Percentiles rank a stretch among this genome's conserved stretches.
Evolutionary conservation across 306 rosid genomes (phyloP).

Genomic region (Ceratonia siliqua): DNA sequence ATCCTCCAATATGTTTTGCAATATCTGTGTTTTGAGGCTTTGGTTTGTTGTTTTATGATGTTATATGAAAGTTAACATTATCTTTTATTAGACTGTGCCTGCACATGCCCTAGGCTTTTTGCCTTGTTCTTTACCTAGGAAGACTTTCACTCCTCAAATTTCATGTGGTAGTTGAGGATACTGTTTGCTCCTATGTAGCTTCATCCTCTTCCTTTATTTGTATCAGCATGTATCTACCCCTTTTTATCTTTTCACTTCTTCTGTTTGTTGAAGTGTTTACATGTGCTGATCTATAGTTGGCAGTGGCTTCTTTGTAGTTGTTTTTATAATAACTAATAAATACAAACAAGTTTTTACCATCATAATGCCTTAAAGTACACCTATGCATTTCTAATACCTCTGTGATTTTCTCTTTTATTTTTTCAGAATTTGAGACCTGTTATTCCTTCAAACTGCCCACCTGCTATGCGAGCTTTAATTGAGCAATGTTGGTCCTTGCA

Average conservation of each 20-base stretch:
- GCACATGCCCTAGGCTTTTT: neutral
- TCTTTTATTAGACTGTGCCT: neutral
- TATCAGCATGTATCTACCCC: no score
- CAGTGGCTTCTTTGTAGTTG: no score
- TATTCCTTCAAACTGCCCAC: constrained; percentile 65
- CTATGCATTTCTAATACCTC: constrained; percentile 20
- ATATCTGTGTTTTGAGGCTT: neutral
- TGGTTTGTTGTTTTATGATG: neutral
- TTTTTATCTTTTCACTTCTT: no score
- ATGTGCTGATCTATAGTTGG: no score
- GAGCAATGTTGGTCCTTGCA: constrained; percentile 90
- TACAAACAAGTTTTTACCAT: no score
- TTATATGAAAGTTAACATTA: neutral
- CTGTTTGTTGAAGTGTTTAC: no score
- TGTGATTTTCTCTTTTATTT: constrained; percentile 16
- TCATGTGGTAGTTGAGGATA: neutral
- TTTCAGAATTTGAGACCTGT: constrained; percentile 75
- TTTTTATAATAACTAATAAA: no score
- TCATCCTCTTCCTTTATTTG: no score
- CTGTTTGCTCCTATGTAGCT: no score
- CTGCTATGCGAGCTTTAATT: constrained; percentile 74
- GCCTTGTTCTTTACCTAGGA: neutral
- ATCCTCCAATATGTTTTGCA: constrained; percentile 14
- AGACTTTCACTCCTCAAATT: neutral
- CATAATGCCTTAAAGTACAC: no score